Conservation (phyloP, 2,329 filamentous ascomycete genomes). For the Aspergillus novofumigatus region DNA sequence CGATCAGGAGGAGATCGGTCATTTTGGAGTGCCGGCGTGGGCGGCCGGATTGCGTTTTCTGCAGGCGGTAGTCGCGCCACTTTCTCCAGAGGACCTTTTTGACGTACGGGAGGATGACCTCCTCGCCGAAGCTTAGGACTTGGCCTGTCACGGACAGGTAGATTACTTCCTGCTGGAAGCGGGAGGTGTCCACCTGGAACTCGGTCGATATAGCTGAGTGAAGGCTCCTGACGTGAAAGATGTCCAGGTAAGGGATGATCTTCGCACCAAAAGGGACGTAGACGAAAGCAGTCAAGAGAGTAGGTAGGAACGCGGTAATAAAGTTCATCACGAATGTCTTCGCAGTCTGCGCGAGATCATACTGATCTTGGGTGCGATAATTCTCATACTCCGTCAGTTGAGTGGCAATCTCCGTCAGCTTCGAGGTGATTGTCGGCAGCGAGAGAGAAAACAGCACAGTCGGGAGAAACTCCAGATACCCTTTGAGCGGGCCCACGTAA, state of each 20-base stretch:
- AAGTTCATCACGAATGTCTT: constrained; percentile 97
- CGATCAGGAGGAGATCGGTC: constrained; percentile 51
- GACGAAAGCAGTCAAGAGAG: constrained; percentile 89
- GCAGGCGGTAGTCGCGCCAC: constrained; percentile 45
- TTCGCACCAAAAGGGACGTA: constrained; percentile 87
- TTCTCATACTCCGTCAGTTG: constrained; percentile 81
- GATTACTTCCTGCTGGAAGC: constrained; percentile 86
- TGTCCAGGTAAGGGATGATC: constrained; percentile 78
- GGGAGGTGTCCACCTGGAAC: constrained; percentile 77
- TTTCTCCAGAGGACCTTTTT: constrained; percentile 76
- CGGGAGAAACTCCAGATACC: constrained; percentile 77
- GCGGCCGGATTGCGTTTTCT: constrained; percentile 30
- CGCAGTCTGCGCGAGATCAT: constrained; percentile 77
- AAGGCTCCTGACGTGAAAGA: constrained; percentile 62
- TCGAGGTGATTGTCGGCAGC: constrained; percentile 70
- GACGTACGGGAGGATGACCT: constrained; percentile 77
- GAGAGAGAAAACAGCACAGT: constrained; percentile 80
- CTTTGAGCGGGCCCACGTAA: constrained; percentile 84
- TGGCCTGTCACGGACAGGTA: constrained; percentile 95
- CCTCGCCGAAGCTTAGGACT: constrained; percentile 78
- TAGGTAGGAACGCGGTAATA: constrained; percentile 88
- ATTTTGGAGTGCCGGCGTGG: constrained; percentile 28
- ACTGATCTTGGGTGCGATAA: constrained; percentile 80
- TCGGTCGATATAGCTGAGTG: constrained; percentile 42
- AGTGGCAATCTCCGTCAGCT: constrained; percentile 73